These are phyloP conservation scores for Rhizoctonia solani DNA, from an alignment of 1,284 basidiomycete species.

Conservation along the genomic window DNA sequence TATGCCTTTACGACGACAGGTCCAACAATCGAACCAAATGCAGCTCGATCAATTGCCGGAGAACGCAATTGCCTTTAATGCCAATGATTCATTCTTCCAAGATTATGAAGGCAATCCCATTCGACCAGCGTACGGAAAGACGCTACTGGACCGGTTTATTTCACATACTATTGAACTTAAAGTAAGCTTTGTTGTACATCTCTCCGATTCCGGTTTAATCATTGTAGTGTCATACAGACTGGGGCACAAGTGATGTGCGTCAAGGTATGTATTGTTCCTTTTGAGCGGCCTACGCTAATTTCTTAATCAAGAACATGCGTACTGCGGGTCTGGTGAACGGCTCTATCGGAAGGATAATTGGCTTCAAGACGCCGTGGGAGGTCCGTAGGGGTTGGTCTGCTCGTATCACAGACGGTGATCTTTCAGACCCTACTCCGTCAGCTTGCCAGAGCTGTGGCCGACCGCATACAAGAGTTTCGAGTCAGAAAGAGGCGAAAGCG, in stretches of 20 bases:
- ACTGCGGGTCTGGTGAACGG: slow-evolving; percentile 36
- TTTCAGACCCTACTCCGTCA: too few species aligned
- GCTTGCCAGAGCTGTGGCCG: too few species aligned
- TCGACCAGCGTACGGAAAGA: slow-evolving; percentile 40
- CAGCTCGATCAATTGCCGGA: slow-evolving; percentile 14
- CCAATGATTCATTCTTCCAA: slow-evolving; percentile 39
- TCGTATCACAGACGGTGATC: too few species aligned
- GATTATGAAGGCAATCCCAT: slow-evolving; percentile 41
- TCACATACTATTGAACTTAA: slow-evolving; percentile 36
- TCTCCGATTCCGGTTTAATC: not conserved
- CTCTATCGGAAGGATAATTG: slow-evolving; percentile 34
- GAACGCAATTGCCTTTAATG: not conserved
- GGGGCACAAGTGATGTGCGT: slow-evolving; percentile 38
- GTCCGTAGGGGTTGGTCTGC: too few species aligned
- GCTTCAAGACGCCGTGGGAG: slow-evolving; percentile 18
- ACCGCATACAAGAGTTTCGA: too few species aligned
- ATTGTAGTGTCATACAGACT: not conserved
- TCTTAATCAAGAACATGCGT: slow-evolving; percentile 22
- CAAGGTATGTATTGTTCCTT: slow-evolving; percentile 5
- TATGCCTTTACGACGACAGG: slow-evolving; percentile 33
- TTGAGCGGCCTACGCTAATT: not conserved
- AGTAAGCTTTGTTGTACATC: not conserved
- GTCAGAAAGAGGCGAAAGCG: too few species aligned
- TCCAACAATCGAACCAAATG: slow-evolving; percentile 28
- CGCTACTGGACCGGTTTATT: slow-evolving; percentile 44